Percentiles rank a stretch among this genome's conserved stretches.
These are phyloP conservation scores for Penicillium pancosmium DNA, from an alignment of 495 filamentous ascomycete genomes.

Conservation along the genomic window DNA sequence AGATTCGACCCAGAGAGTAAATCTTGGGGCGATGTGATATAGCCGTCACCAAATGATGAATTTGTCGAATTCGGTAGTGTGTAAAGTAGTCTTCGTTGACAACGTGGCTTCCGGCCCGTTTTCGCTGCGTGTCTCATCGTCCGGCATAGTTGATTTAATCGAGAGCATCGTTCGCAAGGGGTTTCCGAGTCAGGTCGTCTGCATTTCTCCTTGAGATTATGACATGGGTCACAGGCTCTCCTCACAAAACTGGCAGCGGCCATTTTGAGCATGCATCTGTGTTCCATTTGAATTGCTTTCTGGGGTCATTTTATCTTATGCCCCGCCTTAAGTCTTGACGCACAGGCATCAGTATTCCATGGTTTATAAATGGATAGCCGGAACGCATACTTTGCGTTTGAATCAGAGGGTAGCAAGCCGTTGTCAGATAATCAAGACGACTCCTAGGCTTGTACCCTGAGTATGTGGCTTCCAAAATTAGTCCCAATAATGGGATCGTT, in stretches of 20 bases:
- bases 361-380: neutral
- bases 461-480: neutral
- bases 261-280: neutral
- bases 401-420: no score
- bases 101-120: conserved; percentile 16
- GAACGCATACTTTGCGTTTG: no score
- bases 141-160: conserved; percentile 12
- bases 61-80: conserved; percentile 12
- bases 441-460: no score
- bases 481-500: neutral
- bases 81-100: conserved; percentile 12
- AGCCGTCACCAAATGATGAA: neutral
- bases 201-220: conserved; percentile 21
- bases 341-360: neutral
- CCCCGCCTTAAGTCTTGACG: neutral
- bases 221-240: conserved; percentile 22
- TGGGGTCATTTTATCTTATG: neutral
- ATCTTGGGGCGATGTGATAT: neutral
- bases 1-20: neutral
- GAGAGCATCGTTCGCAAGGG: conserved; percentile 20
- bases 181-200: neutral
- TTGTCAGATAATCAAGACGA: no score
- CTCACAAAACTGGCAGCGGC: neutral
- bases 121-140: conserved; percentile 10
- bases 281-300: neutral